A percentile compares a stretch with the other conserved stretches of the same genome.
These are phyloP conservation scores for Geotrichum europaeum DNA, from an alignment of 1,139 yeast genomes.

Conservation along the genomic window DNA sequence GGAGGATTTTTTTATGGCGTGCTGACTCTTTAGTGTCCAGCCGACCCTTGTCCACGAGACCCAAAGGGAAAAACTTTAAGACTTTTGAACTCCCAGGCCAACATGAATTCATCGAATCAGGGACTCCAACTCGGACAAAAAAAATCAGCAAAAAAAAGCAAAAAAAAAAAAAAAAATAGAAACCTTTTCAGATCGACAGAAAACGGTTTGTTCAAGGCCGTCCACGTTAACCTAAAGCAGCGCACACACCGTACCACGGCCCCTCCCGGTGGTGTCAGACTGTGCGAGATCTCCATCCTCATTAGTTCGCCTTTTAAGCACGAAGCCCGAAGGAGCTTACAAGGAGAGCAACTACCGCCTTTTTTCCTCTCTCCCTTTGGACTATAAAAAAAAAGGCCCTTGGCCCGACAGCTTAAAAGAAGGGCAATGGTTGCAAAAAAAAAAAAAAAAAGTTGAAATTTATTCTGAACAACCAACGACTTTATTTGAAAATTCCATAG, in stretches of 20 bases:
- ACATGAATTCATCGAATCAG: neutral
- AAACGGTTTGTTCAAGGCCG: neutral
- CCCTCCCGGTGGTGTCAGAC: neutral
- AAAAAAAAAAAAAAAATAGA: neutral
- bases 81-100: no score
- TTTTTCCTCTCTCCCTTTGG: neutral
- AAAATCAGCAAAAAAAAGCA: neutral
- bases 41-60: no score
- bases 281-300: neutral
- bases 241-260: neutral
- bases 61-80: no score
- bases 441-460: neutral
- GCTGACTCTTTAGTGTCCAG: no score
- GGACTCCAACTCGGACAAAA: neutral
- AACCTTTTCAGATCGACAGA: neutral
- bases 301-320: neutral
- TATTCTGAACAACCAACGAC: no score
- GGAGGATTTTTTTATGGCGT: no score
- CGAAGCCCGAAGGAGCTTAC: neutral
- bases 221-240: neutral
- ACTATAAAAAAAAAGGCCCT: neutral
- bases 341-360: neutral
- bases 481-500: no score
- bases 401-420: neutral
- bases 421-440: neutral